These are phyloP conservation scores for Acanthamoeba castellanii DNA, from an alignment of 208 protist species.

Conservation along the genomic window DNA sequence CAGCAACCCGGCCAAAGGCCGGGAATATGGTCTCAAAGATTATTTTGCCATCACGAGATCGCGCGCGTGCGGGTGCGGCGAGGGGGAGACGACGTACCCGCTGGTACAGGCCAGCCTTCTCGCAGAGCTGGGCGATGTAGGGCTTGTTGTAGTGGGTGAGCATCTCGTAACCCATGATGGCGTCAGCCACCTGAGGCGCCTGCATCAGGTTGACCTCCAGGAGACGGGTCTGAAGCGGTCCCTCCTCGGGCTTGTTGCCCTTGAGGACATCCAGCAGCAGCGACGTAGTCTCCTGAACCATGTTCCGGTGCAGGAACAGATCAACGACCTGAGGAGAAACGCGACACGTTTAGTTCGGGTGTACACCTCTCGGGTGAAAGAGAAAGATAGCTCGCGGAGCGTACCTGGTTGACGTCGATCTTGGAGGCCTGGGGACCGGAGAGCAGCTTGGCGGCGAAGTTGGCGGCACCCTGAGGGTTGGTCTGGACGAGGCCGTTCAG, in stretches of 20 bases:
- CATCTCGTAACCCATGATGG: conserved; percentile 97
- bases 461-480: conserved; percentile 95
- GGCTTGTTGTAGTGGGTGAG: conserved; percentile 98
- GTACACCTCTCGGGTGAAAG: no score
- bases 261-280: conserved; percentile 98
- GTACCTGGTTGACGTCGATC: conserved; percentile 79
- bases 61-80: background rate
- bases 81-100: conserved; percentile 81
- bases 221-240: conserved; percentile 98
- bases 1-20: conserved; percentile 21
- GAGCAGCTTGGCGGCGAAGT: conserved; percentile 94
- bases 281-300: conserved; percentile 97
- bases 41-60: conserved; percentile 54
- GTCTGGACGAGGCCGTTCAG: conserved; percentile 94
- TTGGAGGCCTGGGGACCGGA: conserved; percentile 39
- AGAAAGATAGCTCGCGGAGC: no score
- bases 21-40: conserved; percentile 70
- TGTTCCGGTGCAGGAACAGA: conserved; percentile 96
- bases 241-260: conserved; percentile 94
- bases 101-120: conserved; percentile 97
- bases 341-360: no score
- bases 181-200: conserved; percentile 98
- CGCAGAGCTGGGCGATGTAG: conserved; percentile 97
- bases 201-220: conserved; percentile 99
- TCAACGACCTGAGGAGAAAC: conserved; percentile 89